phyloP scores from a whole-genome alignment of 805 yeast genomes.

The Saccharomyces paradoxus region DNA sequence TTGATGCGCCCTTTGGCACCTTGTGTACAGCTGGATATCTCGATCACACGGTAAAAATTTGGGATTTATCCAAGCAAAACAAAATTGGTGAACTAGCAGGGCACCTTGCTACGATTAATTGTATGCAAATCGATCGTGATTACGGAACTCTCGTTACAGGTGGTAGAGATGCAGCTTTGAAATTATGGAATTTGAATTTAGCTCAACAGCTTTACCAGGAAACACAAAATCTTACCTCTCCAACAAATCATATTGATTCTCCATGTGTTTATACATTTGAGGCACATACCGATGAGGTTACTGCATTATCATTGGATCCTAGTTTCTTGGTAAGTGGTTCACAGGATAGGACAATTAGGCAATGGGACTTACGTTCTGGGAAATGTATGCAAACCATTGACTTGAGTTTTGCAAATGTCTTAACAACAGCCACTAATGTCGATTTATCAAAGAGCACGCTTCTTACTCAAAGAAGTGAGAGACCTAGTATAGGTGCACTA shows the following conservation, averaged over 20 bases:
- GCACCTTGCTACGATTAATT: conserved; percentile 49
- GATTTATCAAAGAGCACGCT: conserved; percentile 4
- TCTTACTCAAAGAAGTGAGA: conserved; percentile 2
- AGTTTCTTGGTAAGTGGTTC: conserved; percentile 60
- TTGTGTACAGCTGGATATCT: conserved; percentile 63
- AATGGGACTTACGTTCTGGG: conserved; percentile 65
- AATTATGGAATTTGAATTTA: conserved; percentile 47
- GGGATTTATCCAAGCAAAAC: conserved; percentile 63
- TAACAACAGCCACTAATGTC: not conserved
- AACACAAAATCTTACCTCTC: conserved; percentile 7
- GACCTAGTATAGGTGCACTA: conserved; percentile 52
- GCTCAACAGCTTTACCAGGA: conserved; percentile 22
- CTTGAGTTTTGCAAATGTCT: conserved; percentile 30
- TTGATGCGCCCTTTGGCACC: conserved; percentile 68
- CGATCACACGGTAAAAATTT: conserved; percentile 71
- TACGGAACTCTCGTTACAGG: conserved; percentile 41
- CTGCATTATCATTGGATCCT: conserved; percentile 50
- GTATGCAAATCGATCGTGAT: conserved; percentile 49
- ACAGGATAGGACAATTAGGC: conserved; percentile 61
- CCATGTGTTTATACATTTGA: conserved; percentile 45
- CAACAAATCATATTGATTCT: conserved; percentile 11
- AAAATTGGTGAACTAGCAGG: conserved; percentile 49
- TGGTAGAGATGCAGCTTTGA: conserved; percentile 53
- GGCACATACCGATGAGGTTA: conserved; percentile 59
- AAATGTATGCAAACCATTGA: conserved; percentile 64